A percentile compares a stretch with the other conserved stretches of the same genome.
phyloP scores from a whole-genome alignment of 2,329 filamentous ascomycete species.

The Botrytis deweyae region DNA sequence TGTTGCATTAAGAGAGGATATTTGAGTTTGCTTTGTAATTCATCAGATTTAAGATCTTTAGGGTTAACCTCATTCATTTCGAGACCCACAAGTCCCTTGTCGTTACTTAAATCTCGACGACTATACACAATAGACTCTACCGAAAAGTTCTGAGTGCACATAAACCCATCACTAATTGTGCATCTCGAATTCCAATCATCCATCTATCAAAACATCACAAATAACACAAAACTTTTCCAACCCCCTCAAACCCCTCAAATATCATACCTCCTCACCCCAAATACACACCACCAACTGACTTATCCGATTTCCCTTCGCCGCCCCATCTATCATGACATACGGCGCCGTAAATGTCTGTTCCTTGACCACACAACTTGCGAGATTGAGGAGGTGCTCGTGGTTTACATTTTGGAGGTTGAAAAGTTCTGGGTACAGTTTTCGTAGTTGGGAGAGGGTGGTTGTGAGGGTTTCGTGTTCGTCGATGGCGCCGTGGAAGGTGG shows the following conservation, averaged over 20 bases:
- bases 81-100: fast-evolving
- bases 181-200: neutral
- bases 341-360: constrained; percentile 26
- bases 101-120: neutral
- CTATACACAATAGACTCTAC: neutral
- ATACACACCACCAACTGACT: constrained; percentile 21
- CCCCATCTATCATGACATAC: constrained; percentile 21
- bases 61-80: no score
- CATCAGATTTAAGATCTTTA: neutral
- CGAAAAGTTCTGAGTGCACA: no score
- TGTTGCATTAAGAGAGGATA: neutral
- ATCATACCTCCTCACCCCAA: neutral
- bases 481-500: neutral
- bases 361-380: constrained; percentile 29
- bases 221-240: neutral
- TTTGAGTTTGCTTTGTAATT: neutral
- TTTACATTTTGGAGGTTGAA: neutral
- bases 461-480: constrained; percentile 10
- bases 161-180: no score
- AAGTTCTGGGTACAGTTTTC: neutral
- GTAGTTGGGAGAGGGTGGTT: neutral
- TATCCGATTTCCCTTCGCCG: neutral
- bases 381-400: constrained; percentile 21
- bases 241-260: no score
- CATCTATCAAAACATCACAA: neutral